phyloP scores from a whole-genome alignment of 108 stramenopile genomes.

The Epithemia pelagica region DNA sequence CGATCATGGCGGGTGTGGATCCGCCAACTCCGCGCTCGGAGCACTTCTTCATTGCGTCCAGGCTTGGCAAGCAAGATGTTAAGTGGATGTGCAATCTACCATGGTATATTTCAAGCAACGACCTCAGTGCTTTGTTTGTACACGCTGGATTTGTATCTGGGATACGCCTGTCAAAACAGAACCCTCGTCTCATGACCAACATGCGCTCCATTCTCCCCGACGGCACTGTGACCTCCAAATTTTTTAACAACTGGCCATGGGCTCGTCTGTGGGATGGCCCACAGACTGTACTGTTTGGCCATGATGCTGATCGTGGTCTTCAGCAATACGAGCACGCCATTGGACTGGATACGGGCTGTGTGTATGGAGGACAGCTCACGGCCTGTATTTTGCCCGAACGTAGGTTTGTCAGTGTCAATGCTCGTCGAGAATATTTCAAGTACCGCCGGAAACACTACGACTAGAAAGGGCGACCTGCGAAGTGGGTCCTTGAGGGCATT shows the following conservation, averaged over 20 bases:
- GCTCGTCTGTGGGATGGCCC: constrained; percentile 90
- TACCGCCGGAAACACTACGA: constrained; percentile 85
- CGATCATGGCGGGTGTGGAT: constrained; percentile 71
- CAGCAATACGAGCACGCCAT: constrained; percentile 89
- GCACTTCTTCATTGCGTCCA: constrained; percentile 83
- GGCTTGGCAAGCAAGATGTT: constrained; percentile 67
- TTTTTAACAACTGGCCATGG: constrained; percentile 91
- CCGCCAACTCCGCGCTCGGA: constrained; percentile 77
- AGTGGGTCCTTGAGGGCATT: too few species aligned
- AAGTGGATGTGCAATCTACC: constrained; percentile 87
- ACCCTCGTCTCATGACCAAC: constrained; percentile 53
- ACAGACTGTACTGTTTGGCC: constrained; percentile 88
- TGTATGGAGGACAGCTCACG: constrained; percentile 90
- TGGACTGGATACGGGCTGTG: constrained; percentile 92
- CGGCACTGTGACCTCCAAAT: constrained; percentile 87
- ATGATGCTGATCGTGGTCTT: constrained; percentile 90
- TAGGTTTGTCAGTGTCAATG: constrained; percentile 75
- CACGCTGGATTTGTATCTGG: constrained; percentile 91
- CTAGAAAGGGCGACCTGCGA: too few species aligned
- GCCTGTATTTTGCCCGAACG: constrained; percentile 90
- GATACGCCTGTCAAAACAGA: constrained; percentile 58
- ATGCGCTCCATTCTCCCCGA: constrained; percentile 66
- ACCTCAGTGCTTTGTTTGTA: constrained; percentile 84
- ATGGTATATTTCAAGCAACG: constrained; percentile 83
- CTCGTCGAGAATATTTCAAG: constrained; percentile 74